Evolutionary conservation across 371 early-diverging fungal species (phyloP), one percentile per base, ranked within the genome.

Genomic region (Gilbertella persicaria): DNA sequence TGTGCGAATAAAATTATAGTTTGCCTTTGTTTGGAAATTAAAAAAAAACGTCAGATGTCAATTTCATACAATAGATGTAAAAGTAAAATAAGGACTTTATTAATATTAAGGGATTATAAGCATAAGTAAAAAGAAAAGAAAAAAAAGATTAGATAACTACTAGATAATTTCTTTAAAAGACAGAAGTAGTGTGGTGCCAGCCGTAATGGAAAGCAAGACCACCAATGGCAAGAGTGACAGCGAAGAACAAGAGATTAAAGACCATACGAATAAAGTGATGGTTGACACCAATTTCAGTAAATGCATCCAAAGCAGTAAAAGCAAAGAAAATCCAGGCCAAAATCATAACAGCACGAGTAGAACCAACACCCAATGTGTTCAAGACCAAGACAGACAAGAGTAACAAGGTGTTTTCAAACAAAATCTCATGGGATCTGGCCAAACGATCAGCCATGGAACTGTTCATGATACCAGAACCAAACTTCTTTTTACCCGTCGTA

Each of bases 351-450:
- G 65, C 54, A 42, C 59, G 62, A 29, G 54, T 58, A 39, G 53
- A 47, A 5, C 59, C 66, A 23, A 40, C 35, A 55, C 62, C 69
- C 41, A 69, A 65, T 1, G 69, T 64, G 33, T 69, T 62, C 16
- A 69, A 45, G 2, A 43, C 53, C 35, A 69, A 36, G 19, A 64
- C 66, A 25, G 69, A 60, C 23, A 77, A 51, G 4, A 77, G 55
- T 25, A 76, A 38, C 8, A 71, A 35, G 10, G 67, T 64, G 30
- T 73, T 68, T 47, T 76, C 76, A 39, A 61, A 45, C 21, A 72
- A 52, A 13, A 69, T 58, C 10, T 60, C 51, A 48, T 73, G 63
- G 13, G 68, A 49, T 47, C 60, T 58, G 33, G 33, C 39, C 14
- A 60, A 44, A 20, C 51, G 46, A 7, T 56, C 56, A 29, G 28